Evolutionary conservation across 768 basidiomycete species (phyloP).

Genomic region (Paxillus ammoniavirescens): DNA sequence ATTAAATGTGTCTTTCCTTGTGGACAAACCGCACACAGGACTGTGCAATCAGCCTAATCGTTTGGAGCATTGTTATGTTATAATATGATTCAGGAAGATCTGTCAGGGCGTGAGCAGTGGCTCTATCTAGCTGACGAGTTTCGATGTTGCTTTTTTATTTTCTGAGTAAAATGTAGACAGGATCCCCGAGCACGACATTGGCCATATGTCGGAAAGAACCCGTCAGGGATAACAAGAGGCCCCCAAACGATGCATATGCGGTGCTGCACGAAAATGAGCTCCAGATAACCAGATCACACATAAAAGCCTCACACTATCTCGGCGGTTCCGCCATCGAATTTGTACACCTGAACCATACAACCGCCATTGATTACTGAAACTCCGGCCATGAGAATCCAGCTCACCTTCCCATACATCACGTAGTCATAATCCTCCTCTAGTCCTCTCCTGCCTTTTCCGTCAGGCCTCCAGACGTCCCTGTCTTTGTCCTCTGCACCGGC

Average conservation of each 20-base stretch:
- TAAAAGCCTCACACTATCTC: constrained; percentile 77
- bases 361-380: constrained; percentile 9
- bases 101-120: no score
- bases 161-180: constrained; percentile 86
- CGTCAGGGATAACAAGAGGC: constrained; percentile 89
- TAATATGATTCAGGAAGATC: no score
- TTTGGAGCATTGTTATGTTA: background rate
- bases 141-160: constrained; percentile 41
- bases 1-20: background rate
- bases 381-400: background rate
- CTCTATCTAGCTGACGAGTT: no score
- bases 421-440: constrained; percentile 97
- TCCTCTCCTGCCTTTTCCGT: constrained; percentile 75
- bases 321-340: constrained; percentile 83
- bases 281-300: background rate
- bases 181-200: constrained; percentile 89
- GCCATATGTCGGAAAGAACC: constrained; percentile 93
- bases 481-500: constrained; percentile 67
- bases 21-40: constrained; percentile 1
- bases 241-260: constrained; percentile 95
- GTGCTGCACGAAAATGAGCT: constrained; percentile 51
- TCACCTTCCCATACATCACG: constrained; percentile 98
- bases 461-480: constrained; percentile 80
- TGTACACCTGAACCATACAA: constrained; percentile 70
- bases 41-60: background rate